Conservation (phyloP, 2,329 filamentous ascomycete genomes). For the Penicillium sp. region DNA sequence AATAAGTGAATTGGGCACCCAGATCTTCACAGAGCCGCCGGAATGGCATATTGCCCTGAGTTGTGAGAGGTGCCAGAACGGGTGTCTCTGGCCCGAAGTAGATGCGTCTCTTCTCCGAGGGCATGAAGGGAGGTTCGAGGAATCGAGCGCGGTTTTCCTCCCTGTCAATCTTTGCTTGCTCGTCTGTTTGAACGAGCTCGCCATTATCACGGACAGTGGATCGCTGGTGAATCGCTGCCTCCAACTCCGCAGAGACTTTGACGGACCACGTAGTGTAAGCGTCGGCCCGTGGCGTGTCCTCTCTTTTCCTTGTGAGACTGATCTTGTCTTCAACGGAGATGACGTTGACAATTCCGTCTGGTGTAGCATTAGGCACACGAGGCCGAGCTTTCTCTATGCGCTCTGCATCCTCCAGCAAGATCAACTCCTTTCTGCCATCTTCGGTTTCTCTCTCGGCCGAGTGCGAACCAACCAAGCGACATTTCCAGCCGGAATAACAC, state of each 20-base stretch:
- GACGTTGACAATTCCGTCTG: slow-evolving; percentile 70
- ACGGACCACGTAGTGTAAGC: slow-evolving; percentile 74
- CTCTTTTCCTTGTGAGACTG: slow-evolving; percentile 67
- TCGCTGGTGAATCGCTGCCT: slow-evolving; percentile 50
- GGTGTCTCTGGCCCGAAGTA: slow-evolving; percentile 96
- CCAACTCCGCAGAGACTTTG: slow-evolving; percentile 51
- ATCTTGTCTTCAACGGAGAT: slow-evolving; percentile 68
- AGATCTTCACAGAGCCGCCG: slow-evolving; percentile 83
- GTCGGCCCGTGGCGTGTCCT: slow-evolving; percentile 68
- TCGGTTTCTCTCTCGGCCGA: slow-evolving; percentile 72
- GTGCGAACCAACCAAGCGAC: slow-evolving; percentile 83
- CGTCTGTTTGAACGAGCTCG: slow-evolving; percentile 3
- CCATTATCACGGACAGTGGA: slow-evolving; percentile 21
- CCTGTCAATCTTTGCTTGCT: slow-evolving; percentile 6
- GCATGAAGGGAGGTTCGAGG: slow-evolving; percentile 78
- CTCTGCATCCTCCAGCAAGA: slow-evolving; percentile 60
- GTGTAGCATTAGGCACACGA: slow-evolving; percentile 31
- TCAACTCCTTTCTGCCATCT: slow-evolving; percentile 78
- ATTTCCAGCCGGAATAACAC: slow-evolving; percentile 88
- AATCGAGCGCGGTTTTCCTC: slow-evolving; percentile 74
- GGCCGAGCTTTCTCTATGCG: slow-evolving; percentile 42
- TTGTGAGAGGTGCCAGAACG: slow-evolving; percentile 88
- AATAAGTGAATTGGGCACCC: slow-evolving; percentile 90
- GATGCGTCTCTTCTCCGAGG: slow-evolving; percentile 87
- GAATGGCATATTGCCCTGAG: slow-evolving; percentile 94